These are phyloP conservation scores for Colletotrichum phormii DNA, from an alignment of 2,329 filamentous ascomycete species.

Conservation along the genomic window DNA sequence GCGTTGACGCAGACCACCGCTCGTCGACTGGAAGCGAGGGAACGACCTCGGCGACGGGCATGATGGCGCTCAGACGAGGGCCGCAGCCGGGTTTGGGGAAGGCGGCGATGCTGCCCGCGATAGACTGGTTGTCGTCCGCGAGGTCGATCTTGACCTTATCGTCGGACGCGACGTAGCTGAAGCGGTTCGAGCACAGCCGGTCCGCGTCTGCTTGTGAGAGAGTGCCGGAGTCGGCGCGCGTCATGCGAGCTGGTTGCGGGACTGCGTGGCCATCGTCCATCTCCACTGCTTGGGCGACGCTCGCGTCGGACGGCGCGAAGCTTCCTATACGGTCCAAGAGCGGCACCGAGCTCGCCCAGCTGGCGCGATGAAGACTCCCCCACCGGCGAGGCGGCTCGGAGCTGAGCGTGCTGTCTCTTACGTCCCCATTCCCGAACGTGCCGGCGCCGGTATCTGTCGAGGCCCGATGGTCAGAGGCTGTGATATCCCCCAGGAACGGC, in stretches of 20 bases:
- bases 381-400: conserved; percentile 33
- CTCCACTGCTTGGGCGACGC: not conserved
- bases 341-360: conserved; percentile 38
- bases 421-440: not conserved
- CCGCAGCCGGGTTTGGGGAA: conserved; percentile 17
- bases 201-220: conserved; percentile 32
- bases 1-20: conserved; percentile 35
- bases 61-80: conserved; percentile 50
- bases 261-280: not conserved
- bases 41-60: conserved; percentile 53
- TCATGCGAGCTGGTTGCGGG: not conserved
- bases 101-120: conserved; percentile 22
- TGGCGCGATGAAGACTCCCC: conserved; percentile 33
- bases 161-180: conserved; percentile 8
- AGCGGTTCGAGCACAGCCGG: conserved; percentile 22
- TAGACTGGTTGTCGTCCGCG: conserved; percentile 14
- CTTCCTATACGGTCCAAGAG: conserved; percentile 37
- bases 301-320: conserved; percentile 32
- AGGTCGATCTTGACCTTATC: not conserved
- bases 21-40: conserved; percentile 35
- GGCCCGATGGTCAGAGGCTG: not conserved
- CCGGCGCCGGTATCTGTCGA: not conserved
- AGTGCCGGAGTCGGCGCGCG: conserved; percentile 34
- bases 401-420: conserved; percentile 29
- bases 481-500: not conserved